Percentiles rank a stretch among this genome's conserved stretches.
These are phyloP conservation scores for Sporothrix pallida DNA, from an alignment of 2,329 filamentous ascomycete species.

Conservation along the genomic window DNA sequence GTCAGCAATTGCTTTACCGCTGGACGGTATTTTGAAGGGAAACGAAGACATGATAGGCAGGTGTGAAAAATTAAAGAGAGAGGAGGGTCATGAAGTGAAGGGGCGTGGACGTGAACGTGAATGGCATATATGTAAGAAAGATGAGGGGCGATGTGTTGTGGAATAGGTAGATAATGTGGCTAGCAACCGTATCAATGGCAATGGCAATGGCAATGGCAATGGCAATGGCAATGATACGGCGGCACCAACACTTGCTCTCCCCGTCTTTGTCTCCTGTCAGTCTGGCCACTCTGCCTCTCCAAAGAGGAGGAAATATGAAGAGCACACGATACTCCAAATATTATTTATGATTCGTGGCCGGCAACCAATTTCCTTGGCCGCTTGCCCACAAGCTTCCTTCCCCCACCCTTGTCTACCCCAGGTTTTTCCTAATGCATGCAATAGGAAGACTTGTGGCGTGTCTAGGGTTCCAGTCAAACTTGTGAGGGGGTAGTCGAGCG, in stretches of 20 bases:
- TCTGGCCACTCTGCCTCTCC: background rate
- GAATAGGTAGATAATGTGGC: background rate
- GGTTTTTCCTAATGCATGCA: slow-evolving; percentile 23
- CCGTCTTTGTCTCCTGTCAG: background rate
- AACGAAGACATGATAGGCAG: slow-evolving; percentile 13
- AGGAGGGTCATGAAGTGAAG: background rate
- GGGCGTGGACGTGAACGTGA: background rate
- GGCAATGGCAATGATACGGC: background rate
- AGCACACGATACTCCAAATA: slow-evolving; percentile 8
- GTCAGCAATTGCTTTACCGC: slow-evolving; percentile 51
- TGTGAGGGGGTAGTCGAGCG: slow-evolving; percentile 1
- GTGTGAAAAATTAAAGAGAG: background rate
- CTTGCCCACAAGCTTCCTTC: slow-evolving; percentile 11
- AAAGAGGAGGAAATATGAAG: background rate
- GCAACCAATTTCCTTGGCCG: slow-evolving; percentile 22
- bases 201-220: background rate
- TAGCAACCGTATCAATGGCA: background rate
- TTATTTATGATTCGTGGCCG: background rate
- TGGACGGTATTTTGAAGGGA: slow-evolving; percentile 36
- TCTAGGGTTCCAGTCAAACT: slow-evolving; percentile 13
- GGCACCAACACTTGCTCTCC: background rate
- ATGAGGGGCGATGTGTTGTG: too few relatives aligned
- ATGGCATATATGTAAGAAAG: background rate
- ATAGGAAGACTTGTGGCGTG: slow-evolving; percentile 15
- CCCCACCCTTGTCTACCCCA: slow-evolving; percentile 29